phyloP scores from a whole-genome alignment of 257 asterid species.

The Schizonepeta tenuifolia region DNA sequence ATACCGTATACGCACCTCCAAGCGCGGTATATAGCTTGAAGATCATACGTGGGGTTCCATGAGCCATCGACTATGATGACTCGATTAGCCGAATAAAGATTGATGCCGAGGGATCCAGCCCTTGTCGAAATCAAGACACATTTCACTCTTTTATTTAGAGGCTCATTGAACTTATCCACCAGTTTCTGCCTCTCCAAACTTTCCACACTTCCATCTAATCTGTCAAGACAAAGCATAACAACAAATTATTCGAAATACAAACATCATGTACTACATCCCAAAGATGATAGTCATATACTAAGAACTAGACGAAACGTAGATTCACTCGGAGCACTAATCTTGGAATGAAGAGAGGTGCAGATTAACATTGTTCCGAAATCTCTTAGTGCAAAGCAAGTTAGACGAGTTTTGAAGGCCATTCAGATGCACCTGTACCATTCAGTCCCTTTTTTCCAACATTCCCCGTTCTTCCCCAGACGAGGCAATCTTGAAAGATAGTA shows the following conservation, averaged over 20 bases:
- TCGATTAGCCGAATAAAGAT: conserved; percentile 92
- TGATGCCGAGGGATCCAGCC: conserved; percentile 94
- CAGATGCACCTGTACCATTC: conserved; percentile 87
- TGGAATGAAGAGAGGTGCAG: not conserved
- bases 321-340: not conserved
- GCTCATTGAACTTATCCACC: conserved; percentile 86
- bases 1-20: conserved; percentile 70
- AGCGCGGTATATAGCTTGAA: conserved; percentile 87
- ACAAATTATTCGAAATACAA: conserved; percentile 25
- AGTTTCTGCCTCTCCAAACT: conserved; percentile 81
- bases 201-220: conserved; percentile 88
- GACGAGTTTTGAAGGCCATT: not conserved
- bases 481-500: conserved; percentile 68
- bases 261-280: not conserved
- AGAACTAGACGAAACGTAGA: not conserved
- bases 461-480: conserved; percentile 59
- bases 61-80: conserved; percentile 97
- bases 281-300: not conserved
- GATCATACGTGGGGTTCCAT: conserved; percentile 97
- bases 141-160: conserved; percentile 72
- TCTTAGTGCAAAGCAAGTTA: not conserved
- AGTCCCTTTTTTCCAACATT: conserved; percentile 77
- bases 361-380: no score
- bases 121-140: conserved; percentile 86
- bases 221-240: conserved; percentile 38